Base-by-base conservation (phyloP, 2,329 filamentous ascomycete species). In the Cladosporium sp. region DNA sequence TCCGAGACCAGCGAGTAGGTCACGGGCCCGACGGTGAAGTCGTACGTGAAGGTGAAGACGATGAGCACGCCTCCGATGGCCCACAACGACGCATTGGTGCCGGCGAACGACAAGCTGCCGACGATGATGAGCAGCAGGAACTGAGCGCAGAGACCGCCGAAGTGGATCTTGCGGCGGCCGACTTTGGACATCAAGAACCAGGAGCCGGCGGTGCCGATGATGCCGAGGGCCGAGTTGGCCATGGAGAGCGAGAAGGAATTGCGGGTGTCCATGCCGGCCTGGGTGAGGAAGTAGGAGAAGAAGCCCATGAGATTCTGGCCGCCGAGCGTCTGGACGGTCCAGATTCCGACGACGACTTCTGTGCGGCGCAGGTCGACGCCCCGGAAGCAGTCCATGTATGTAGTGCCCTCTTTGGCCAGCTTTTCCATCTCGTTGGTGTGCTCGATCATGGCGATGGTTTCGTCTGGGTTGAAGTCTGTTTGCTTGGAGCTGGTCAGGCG, bases 361-460 rank as follows among this genome's bases (percentile, higher is more conserved):
- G 70, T 73, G 2, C 71, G 66, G 3, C 71, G 67, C 13, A 45
- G 49, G 9, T 52, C 43, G 6, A 66, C 61, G 18, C 66, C 67
- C 4, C 62, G 64, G 61, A 74, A 71, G 56, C 66, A 70, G 43
- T 72, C 68, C 37, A 46, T 50, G 53, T 57, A 60, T 11, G 66
- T 44, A 7, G 49, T 52, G 7, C 42, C 42, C 18, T 52, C 41
- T 31, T 52, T 56, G 37, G 60, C 46, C 9, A 49, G 10, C 33
- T 19, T 49, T 18, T 52, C 49, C 22, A 52, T 52, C 32, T 44
- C 49, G 33, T 52, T 89, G 0, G 89, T 95, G 65, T 92, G 87
- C 2, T 89, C 81, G 85, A 95, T 93, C 87, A 95, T 91, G 61
- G 87, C 85, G 41, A 95, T 76, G 0, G 87, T 92, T 70, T 92